Percentiles rank a stretch among this genome's conserved stretches.
phyloP scores from a whole-genome alignment of 805 yeast genomes.

The Candida oleophila region DNA sequence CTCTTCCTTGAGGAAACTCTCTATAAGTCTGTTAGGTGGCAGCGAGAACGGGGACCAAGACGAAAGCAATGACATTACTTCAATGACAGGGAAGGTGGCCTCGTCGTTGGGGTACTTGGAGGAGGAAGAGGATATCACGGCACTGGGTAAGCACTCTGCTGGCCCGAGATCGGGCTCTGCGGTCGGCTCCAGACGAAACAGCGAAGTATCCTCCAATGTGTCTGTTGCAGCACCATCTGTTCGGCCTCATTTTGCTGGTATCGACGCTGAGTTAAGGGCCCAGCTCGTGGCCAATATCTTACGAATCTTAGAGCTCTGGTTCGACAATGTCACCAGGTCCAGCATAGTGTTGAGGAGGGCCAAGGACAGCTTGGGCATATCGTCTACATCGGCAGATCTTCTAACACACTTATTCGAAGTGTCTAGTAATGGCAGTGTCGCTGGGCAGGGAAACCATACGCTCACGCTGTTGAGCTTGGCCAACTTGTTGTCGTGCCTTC shows the following conservation, averaged over 20 bases:
- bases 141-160: constrained; percentile 6
- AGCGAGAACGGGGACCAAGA: constrained; percentile 12
- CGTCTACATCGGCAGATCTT: constrained; percentile 3
- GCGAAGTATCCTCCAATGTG: neutral
- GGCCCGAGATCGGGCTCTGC: too few species aligned
- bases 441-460: neutral
- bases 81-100: constrained; percentile 12
- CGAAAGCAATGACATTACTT: constrained; percentile 21
- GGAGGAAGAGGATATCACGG: constrained; percentile 23
- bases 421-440: neutral
- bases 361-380: constrained; percentile 4
- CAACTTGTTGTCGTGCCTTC: constrained; percentile 15
- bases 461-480: constrained; percentile 8
- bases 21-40: neutral
- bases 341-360: constrained; percentile 5
- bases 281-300: constrained; percentile 24
- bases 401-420: neutral
- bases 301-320: constrained; percentile 21
- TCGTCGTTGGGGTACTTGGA: constrained; percentile 8
- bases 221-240: neutral
- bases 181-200: neutral
- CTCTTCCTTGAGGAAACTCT: constrained; percentile 1
- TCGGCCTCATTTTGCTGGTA: constrained; percentile 11
- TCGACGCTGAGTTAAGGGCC: constrained; percentile 20
- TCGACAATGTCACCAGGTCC: constrained; percentile 12